These are phyloP conservation scores for Globisporangium alternatum DNA, from an alignment of 352 stramenopile species.

Conservation along the genomic window DNA sequence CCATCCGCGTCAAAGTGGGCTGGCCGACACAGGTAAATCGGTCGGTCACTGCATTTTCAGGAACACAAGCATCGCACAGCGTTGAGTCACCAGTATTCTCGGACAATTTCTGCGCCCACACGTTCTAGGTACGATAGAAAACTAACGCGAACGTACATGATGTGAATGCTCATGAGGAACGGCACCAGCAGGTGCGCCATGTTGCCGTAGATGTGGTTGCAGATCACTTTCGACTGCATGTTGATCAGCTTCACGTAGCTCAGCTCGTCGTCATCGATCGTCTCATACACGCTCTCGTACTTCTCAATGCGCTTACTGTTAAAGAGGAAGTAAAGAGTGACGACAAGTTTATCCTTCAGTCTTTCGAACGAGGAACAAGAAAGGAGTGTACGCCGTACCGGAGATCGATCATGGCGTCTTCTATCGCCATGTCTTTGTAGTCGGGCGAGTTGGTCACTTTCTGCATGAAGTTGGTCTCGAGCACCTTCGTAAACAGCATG, in stretches of 20 bases:
- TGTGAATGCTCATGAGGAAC: constrained; percentile 52
- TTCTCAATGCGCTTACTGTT: constrained; percentile 52
- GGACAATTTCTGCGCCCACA: neutral
- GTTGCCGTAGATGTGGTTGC: constrained; percentile 49
- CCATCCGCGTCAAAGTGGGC: constrained; percentile 31
- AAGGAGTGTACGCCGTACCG: constrained; percentile 16
- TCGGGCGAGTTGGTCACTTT: constrained; percentile 52
- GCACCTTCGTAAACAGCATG: constrained; percentile 23
- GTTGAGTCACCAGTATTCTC: neutral
- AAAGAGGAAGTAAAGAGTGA: neutral
- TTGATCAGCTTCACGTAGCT: constrained; percentile 77
- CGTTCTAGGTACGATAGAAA: neutral
- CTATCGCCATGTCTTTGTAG: constrained; percentile 48
- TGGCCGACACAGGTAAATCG: constrained; percentile 42
- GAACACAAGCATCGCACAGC: neutral
- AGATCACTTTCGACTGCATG: constrained; percentile 57
- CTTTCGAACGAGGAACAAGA: neutral
- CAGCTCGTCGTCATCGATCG: constrained; percentile 56
- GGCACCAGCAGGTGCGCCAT: constrained; percentile 45
- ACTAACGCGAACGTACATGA: constrained; percentile 26
- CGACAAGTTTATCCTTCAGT: neutral
- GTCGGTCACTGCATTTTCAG: constrained; percentile 20
- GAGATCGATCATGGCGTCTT: constrained; percentile 56
- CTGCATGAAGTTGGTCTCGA: constrained; percentile 53
- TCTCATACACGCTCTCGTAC: constrained; percentile 68